These are phyloP conservation scores for Colletotrichum liriopes DNA, from an alignment of 2,329 filamentous ascomycete species.

Conservation along the genomic window DNA sequence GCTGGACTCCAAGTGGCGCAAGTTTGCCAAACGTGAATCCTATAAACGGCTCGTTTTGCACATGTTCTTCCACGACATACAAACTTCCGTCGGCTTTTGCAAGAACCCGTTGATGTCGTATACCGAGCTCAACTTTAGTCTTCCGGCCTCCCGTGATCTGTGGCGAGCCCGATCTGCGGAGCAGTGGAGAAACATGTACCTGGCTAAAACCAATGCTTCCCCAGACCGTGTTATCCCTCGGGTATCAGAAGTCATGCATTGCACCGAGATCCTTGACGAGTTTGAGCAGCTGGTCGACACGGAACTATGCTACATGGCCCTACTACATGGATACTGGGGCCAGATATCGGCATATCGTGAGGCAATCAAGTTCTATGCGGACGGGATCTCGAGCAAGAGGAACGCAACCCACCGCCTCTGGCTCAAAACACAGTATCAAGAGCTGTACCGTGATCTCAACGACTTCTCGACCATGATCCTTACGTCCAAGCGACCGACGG, in stretches of 20 bases:
- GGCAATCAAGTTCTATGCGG: slow-evolving; percentile 49
- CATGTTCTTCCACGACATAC: slow-evolving; percentile 50
- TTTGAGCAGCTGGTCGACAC: slow-evolving; percentile 47
- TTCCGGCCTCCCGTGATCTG: slow-evolving; percentile 45
- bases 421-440: slow-evolving; percentile 51
- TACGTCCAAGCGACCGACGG: slow-evolving; percentile 36
- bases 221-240: slow-evolving; percentile 29
- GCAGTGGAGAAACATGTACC: slow-evolving; percentile 47
- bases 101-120: slow-evolving; percentile 51
- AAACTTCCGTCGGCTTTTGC: slow-evolving; percentile 50
- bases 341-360: slow-evolving; percentile 52
- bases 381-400: slow-evolving; percentile 33
- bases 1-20: slow-evolving; percentile 43
- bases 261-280: slow-evolving; percentile 39
- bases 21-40: slow-evolving; percentile 51
- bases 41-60: slow-evolving; percentile 51
- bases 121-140: slow-evolving; percentile 49
- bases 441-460: slow-evolving; percentile 50
- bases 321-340: slow-evolving; percentile 52
- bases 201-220: slow-evolving; percentile 31
- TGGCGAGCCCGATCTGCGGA: slow-evolving; percentile 48
- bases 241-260: slow-evolving; percentile 40
- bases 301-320: slow-evolving; percentile 50
- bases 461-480: slow-evolving; percentile 47
- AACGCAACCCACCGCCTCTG: slow-evolving; percentile 47